Percentiles rank a stretch among this genome's conserved stretches.
These are phyloP conservation scores for Beauveria sp. DNA, from an alignment of 2,329 filamentous ascomycete genomes.

Conservation along the genomic window DNA sequence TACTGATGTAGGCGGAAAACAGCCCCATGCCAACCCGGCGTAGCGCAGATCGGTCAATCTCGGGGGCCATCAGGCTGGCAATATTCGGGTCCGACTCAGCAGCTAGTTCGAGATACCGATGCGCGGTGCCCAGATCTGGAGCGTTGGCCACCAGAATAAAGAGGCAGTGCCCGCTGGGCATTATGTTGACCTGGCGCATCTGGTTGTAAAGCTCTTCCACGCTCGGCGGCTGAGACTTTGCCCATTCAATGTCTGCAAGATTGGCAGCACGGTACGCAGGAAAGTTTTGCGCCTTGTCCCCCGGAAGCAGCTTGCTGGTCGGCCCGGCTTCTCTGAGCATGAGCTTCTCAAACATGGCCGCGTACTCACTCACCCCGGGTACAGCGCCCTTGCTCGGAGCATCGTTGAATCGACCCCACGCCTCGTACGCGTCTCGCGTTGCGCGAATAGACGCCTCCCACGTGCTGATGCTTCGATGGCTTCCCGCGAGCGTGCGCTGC, in stretches of 20 bases:
- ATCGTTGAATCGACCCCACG: slow-evolving; percentile 45
- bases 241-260: slow-evolving; percentile 57
- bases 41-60: slow-evolving; percentile 19
- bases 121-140: slow-evolving; percentile 35
- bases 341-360: slow-evolving; percentile 54
- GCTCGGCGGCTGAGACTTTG: slow-evolving; percentile 53
- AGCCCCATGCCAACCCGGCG: slow-evolving; percentile 23
- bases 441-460: slow-evolving; percentile 53
- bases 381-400: slow-evolving; percentile 26
- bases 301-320: slow-evolving; percentile 37
- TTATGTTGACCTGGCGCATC: slow-evolving; percentile 45
- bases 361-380: slow-evolving; percentile 41
- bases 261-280: slow-evolving; percentile 33
- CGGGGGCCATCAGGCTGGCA: slow-evolving; percentile 16
- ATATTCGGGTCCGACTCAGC: slow-evolving; percentile 12
- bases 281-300: slow-evolving; percentile 50
- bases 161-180: slow-evolving; percentile 43
- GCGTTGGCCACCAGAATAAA: slow-evolving; percentile 49
- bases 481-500: slow-evolving; percentile 23
- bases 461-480: slow-evolving; percentile 15
- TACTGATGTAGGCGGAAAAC: slow-evolving; percentile 43
- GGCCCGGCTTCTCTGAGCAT: slow-evolving; percentile 24
- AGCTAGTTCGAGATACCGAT: slow-evolving; percentile 44
- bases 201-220: slow-evolving; percentile 49
- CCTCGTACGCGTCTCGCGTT: slow-evolving; percentile 54